Evolutionary conservation across 371 early-diverging fungal species (phyloP).

Genomic region (Coemansia sp.): DNA sequence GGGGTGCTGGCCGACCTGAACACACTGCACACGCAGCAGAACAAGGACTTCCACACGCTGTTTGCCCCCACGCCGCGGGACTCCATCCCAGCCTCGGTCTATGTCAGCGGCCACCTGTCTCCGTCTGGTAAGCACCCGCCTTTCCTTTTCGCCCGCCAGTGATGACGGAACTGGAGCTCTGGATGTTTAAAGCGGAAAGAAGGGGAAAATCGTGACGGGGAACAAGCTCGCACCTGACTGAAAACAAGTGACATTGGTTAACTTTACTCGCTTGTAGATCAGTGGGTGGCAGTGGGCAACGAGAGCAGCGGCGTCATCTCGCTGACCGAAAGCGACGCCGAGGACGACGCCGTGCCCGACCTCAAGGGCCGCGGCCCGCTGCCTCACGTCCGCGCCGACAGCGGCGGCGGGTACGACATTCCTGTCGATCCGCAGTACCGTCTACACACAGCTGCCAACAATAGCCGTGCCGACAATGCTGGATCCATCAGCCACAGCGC

Average conservation of each 20-base stretch:
- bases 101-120: conserved; percentile 48
- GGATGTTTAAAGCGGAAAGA: background rate
- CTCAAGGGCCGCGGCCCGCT: conserved; percentile 3
- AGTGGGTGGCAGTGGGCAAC: conserved; percentile 44
- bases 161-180: background rate
- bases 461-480: conserved; percentile 5
- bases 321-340: conserved; percentile 43
- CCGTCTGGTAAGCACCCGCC: conserved; percentile 34
- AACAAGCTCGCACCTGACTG: background rate
- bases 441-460: background rate
- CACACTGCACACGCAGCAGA: conserved; percentile 24
- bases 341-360: conserved; percentile 26
- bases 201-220: background rate
- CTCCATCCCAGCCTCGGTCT: conserved; percentile 36
- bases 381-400: background rate
- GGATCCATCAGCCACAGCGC: too few relatives aligned
- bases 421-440: background rate
- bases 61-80: conserved; percentile 13
- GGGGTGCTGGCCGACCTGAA: conserved; percentile 35
- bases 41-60: conserved; percentile 13
- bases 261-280: conserved; percentile 25
- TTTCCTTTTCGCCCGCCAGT: background rate
- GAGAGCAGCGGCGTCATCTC: conserved; percentile 48
- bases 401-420: conserved; percentile 1
- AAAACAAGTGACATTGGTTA: background rate